phyloP scores from a whole-genome alignment of 805 yeast species.

The Saturnispora sanitii region DNA sequence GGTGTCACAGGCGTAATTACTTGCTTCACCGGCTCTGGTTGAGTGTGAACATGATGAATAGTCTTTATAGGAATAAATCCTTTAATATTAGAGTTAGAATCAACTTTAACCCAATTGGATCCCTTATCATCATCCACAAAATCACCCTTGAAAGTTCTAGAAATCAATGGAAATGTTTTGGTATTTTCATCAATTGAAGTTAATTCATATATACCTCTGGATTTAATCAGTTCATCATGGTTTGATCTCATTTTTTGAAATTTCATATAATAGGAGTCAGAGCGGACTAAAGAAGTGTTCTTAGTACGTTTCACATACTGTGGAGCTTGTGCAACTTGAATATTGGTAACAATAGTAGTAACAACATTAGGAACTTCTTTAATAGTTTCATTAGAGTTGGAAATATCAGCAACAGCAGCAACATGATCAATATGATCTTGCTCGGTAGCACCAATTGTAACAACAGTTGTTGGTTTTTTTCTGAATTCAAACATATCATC shows the following conservation, averaged over 20 bases:
- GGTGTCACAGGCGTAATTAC: no score
- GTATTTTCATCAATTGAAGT: background rate
- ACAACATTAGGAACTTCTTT: no score
- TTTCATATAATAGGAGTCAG: conserved; percentile 14
- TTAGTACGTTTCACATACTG: background rate
- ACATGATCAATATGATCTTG: background rate
- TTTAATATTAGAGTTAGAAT: conserved; percentile 1
- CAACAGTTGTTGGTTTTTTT: background rate
- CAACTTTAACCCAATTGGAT: conserved; percentile 9
- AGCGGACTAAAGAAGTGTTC: conserved; percentile 2
- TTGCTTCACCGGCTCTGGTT: no score
- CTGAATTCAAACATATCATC: conserved; percentile 12
- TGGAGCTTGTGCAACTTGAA: background rate
- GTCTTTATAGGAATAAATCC: background rate
- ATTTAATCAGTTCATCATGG: conserved; percentile 17
- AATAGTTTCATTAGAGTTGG: no score
- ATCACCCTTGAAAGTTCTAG: conserved; percentile 1
- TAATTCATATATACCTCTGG: conserved; percentile 19
- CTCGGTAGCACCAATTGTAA: background rate
- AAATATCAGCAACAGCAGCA: background rate
- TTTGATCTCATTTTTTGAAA: conserved; percentile 11
- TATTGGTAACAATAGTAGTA: background rate
- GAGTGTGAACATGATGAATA: no score
- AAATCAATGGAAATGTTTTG: conserved; percentile 15
- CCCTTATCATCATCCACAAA: background rate